Conservation (phyloP, 495 filamentous ascomycete genomes). For the Xylaria palmicola region DNA sequence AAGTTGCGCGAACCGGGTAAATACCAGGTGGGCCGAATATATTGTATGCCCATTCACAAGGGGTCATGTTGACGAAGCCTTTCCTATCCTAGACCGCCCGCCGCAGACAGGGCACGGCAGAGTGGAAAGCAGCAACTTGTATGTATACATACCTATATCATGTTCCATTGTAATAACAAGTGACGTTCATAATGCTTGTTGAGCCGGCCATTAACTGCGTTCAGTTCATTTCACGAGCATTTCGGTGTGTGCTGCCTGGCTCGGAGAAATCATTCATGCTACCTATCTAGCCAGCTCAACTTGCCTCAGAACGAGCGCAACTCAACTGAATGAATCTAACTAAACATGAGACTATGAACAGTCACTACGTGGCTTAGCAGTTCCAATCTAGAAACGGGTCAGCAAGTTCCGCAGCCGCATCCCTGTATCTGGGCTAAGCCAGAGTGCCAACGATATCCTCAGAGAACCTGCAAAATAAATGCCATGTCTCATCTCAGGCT, state of each 20-base stretch:
- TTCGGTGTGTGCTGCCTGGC: no score
- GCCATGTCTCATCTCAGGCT: neutral
- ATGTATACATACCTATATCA: neutral
- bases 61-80: neutral
- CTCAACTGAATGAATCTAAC: constrained; percentile 18
- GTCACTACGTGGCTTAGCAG: constrained; percentile 10
- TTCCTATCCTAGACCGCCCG: neutral
- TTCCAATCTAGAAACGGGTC: constrained; percentile 28
- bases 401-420: constrained; percentile 24
- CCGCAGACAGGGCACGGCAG: neutral
- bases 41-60: neutral
- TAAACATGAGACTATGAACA: constrained; percentile 18
- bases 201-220: neutral
- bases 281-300: constrained; percentile 21
- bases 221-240: neutral
- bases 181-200: neutral
- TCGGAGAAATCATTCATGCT: constrained; percentile 23
- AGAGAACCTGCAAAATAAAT: neutral
- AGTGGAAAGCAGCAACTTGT: neutral
- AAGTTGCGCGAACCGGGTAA: constrained; percentile 10
- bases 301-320: constrained; percentile 26
- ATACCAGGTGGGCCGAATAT: constrained; percentile 4
- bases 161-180: neutral
- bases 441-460: neutral
- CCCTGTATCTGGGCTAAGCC: constrained; percentile 10